Conservation (phyloP, 305 asterid species). For the Coffea humblotiana region DNA sequence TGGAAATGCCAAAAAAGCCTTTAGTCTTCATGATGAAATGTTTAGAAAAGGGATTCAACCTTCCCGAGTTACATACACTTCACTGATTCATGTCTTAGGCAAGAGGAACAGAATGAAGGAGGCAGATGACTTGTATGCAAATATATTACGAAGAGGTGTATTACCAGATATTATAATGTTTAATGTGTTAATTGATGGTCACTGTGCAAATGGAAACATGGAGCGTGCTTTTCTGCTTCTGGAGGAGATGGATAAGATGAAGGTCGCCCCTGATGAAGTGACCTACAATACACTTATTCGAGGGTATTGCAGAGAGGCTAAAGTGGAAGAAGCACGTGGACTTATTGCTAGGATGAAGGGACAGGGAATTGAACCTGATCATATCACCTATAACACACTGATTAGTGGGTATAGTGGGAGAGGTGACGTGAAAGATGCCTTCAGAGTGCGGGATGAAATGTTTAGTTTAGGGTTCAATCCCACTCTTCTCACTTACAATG, state of each 20-base stretch:
- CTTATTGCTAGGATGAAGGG: conserved; percentile 49
- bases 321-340: conserved; percentile 45
- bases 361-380: conserved; percentile 48
- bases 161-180: conserved; percentile 55
- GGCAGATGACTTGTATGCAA: conserved; percentile 46
- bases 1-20: conserved; percentile 42
- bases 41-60: conserved; percentile 45
- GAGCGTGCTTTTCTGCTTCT: conserved; percentile 40
- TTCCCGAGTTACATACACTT: conserved; percentile 44
- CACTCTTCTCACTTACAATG: conserved; percentile 46
- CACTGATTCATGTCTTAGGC: conserved; percentile 48
- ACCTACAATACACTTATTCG: conserved; percentile 49
- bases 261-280: conserved; percentile 48
- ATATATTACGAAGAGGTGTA: conserved; percentile 37
- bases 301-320: conserved; percentile 49
- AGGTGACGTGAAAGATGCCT: conserved; percentile 48
- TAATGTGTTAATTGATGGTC: conserved; percentile 54
- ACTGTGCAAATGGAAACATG: conserved; percentile 43
- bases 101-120: conserved; percentile 47
- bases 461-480: conserved; percentile 41
- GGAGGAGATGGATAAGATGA: conserved; percentile 47
- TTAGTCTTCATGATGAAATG: conserved; percentile 52
- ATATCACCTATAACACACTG: conserved; percentile 44
- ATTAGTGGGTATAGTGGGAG: conserved; percentile 51
- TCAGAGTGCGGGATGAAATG: conserved; percentile 48